phyloP scores from a whole-genome alignment of 163 green algal species.

The Prototheca stagnorum region DNA sequence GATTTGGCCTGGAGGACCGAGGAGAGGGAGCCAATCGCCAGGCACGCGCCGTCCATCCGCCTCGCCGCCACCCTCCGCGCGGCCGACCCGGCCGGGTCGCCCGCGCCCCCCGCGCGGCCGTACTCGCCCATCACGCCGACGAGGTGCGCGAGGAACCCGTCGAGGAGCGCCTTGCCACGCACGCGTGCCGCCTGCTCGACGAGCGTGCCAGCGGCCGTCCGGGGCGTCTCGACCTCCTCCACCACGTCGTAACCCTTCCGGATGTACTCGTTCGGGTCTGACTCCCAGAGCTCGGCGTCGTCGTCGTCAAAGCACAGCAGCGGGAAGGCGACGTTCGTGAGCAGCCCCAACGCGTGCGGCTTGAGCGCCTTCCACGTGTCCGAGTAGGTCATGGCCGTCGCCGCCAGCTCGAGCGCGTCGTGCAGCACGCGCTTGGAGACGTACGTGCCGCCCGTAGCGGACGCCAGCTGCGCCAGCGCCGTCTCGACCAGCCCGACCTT shows the following conservation, averaged over 20 bases:
- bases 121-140: slow-evolving; percentile 25
- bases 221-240: slow-evolving; percentile 84
- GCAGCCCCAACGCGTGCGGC: slow-evolving; percentile 29
- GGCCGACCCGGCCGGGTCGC: background rate
- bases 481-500: slow-evolving; percentile 64
- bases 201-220: slow-evolving; percentile 77
- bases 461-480: slow-evolving; percentile 48
- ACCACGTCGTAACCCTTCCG: slow-evolving; percentile 92
- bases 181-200: slow-evolving; percentile 58
- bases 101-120: slow-evolving; percentile 1
- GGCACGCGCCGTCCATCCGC: slow-evolving; percentile 74
- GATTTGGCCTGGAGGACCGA: slow-evolving; percentile 52
- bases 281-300: slow-evolving; percentile 74
- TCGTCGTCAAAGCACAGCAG: slow-evolving; percentile 78
- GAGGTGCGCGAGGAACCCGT: slow-evolving; percentile 40
- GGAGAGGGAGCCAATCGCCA: slow-evolving; percentile 61
- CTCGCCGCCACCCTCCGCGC: slow-evolving; percentile 28
- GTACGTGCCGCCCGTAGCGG: too few relatives aligned
- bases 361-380: slow-evolving; percentile 61
- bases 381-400: slow-evolving; percentile 18
- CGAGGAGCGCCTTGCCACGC: slow-evolving; percentile 51
- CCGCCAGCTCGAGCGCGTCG: too few relatives aligned
- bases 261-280: slow-evolving; percentile 94
- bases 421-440: too few relatives aligned
- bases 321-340: slow-evolving; percentile 59